These are phyloP conservation scores for Gracilaria caudata DNA, from an alignment of 23 red algal genomes.

Conservation along the genomic window DNA sequence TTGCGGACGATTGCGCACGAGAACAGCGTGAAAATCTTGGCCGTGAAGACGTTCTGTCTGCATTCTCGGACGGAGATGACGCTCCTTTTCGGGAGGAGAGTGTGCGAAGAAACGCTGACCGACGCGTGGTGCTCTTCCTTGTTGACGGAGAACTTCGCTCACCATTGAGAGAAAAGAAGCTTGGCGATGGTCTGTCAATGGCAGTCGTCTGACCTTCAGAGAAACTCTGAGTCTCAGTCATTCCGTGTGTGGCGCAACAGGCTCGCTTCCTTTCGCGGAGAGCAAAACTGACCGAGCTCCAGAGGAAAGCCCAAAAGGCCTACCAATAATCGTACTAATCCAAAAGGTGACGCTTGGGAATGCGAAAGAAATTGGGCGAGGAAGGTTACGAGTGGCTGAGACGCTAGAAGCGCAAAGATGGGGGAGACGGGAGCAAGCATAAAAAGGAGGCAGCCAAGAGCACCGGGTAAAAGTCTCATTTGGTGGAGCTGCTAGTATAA, in stretches of 20 bases:
- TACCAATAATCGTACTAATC: neutral
- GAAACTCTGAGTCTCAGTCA: constrained; percentile 19
- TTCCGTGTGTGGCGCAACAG: neutral
- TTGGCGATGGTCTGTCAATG: constrained; percentile 16
- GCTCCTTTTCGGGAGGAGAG: constrained; percentile 3
- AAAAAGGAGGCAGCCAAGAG: neutral
- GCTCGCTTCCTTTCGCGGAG: too few relatives aligned
- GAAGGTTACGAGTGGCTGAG: neutral
- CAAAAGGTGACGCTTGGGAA: neutral
- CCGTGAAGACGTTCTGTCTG: neutral
- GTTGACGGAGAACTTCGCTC: neutral
- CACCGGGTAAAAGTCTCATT: neutral
- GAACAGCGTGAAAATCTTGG: constrained; percentile 1
- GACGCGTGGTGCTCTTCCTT: neutral
- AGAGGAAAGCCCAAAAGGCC: neutral
- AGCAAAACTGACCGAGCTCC: neutral
- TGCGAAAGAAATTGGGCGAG: neutral
- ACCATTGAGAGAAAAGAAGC: constrained; percentile 1
- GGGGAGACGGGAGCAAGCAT: neutral
- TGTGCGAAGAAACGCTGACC: constrained; percentile 9
- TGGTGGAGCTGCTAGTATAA: neutral
- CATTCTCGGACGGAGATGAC: neutral
- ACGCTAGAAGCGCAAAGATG: too few relatives aligned
- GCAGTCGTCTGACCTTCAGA: neutral
- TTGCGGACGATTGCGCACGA: neutral